Percentiles rank a stretch among this genome's conserved stretches.
These are phyloP conservation scores for Cyclostephanos tholiformis DNA, from an alignment of 108 stramenopile species.

Conservation along the genomic window DNA sequence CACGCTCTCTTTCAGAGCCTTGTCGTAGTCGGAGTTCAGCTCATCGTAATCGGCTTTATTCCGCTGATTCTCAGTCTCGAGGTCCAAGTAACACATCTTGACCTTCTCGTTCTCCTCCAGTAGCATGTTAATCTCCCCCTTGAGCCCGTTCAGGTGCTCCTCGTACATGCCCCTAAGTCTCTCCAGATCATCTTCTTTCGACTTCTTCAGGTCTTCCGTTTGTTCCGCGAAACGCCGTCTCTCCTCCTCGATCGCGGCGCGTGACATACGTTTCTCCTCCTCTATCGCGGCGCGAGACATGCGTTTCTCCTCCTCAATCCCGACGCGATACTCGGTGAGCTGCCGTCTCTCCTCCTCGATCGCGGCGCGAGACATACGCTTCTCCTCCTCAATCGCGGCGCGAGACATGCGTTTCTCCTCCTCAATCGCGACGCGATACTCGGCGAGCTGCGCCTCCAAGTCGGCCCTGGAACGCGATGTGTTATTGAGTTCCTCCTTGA, in stretches of 20 bases:
- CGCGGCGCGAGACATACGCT: too few species aligned
- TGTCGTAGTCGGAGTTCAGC: conserved; percentile 20
- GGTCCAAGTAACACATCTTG: conserved; percentile 31
- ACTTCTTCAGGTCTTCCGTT: conserved; percentile 29
- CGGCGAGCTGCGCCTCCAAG: conserved; percentile 23
- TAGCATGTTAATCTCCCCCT: conserved; percentile 33
- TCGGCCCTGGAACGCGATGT: conserved; percentile 23
- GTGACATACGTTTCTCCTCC: too few species aligned
- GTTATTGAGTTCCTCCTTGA: conserved; percentile 31
- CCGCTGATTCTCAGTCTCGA: conserved; percentile 30
- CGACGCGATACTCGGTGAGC: conserved; percentile 9
- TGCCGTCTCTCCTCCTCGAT: too few species aligned
- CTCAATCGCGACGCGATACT: conserved; percentile 9
- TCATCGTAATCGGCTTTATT: conserved; percentile 32
- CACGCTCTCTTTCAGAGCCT: conserved; percentile 24
- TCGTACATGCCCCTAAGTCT: conserved; percentile 40
- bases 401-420: too few species aligned
- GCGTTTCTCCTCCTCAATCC: too few species aligned
- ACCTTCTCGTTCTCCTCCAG: conserved; percentile 51
- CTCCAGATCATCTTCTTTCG: conserved; percentile 45
- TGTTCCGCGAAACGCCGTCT: conserved; percentile 9
- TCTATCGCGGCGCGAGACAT: too few species aligned
- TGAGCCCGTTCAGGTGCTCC: conserved; percentile 32
- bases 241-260: conserved; percentile 45
- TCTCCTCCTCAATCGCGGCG: too few species aligned